phyloP scores from a whole-genome alignment of 2,329 filamentous ascomycete genomes.

The Sclerotinia sclerotiorum region DNA sequence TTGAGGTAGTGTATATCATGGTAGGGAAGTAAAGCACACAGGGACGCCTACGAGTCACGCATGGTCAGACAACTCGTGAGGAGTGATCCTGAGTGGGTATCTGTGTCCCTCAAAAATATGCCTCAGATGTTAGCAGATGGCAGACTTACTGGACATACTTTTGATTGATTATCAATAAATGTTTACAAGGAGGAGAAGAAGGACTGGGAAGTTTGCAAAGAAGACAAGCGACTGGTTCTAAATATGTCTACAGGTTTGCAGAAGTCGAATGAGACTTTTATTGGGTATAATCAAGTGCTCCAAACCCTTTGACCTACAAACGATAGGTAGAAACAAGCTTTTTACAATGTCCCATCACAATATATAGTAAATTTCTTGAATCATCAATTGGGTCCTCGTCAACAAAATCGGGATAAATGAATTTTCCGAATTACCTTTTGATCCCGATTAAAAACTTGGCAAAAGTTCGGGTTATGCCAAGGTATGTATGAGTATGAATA shows the following conservation, averaged over 20 bases:
- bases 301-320: not conserved
- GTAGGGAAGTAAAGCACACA: constrained; percentile 13
- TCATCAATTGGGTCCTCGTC: not conserved
- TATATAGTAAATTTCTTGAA: not conserved
- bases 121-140: constrained; percentile 47
- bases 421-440: not conserved
- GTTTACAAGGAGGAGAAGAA: constrained; percentile 47
- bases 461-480: not conserved
- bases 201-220: constrained; percentile 55
- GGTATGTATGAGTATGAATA: not conserved
- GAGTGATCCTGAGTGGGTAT: constrained; percentile 1
- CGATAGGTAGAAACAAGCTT: not conserved
- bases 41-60: not conserved
- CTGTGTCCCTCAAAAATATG: constrained; percentile 18
- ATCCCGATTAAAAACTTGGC: not conserved
- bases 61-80: constrained; percentile 11
- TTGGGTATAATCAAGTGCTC: not conserved
- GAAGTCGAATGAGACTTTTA: constrained; percentile 11
- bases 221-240: constrained; percentile 60
- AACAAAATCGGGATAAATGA: no score
- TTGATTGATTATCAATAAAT: constrained; percentile 51
- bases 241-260: constrained; percentile 54
- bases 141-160: constrained; percentile 50
- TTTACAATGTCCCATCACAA: not conserved
- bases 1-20: constrained; percentile 13